Percentiles rank a stretch among this genome's conserved stretches.
Evolutionary conservation across 805 yeast species (phyloP).

Genomic region (Priceomyces fermenticarens): DNA sequence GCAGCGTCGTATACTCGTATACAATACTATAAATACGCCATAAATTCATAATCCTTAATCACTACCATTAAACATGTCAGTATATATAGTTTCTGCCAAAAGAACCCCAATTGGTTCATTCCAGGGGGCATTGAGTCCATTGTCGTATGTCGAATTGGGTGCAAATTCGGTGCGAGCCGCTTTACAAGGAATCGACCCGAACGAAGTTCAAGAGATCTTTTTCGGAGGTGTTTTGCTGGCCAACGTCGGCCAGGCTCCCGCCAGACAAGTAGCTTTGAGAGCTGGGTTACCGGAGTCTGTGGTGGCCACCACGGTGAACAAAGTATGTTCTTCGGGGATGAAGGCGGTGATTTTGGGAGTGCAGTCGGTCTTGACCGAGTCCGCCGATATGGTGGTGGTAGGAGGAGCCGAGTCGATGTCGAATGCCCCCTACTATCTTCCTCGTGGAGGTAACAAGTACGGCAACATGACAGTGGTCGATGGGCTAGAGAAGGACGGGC

Average conservation of each 20-base stretch:
- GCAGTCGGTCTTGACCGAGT: constrained; percentile 83
- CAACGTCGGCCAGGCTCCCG: constrained; percentile 95
- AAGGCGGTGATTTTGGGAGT: constrained; percentile 89
- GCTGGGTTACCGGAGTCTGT: constrained; percentile 81
- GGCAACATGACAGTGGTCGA: constrained; percentile 81
- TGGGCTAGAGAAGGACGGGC: constrained; percentile 90
- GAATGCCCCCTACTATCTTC: constrained; percentile 89
- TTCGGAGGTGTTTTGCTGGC: constrained; percentile 94
- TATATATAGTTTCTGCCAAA: constrained; percentile 85
- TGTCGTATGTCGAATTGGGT: constrained; percentile 82
- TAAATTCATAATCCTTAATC: not conserved
- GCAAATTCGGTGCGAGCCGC: constrained; percentile 90
- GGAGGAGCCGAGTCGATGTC: constrained; percentile 99
- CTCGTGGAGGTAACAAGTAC: constrained; percentile 86
- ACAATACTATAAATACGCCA: no score
- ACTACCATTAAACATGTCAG: constrained; percentile 25
- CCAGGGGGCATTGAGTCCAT: constrained; percentile 77
- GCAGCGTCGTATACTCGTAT: no score
- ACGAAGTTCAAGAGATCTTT: constrained; percentile 80
- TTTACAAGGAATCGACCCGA: constrained; percentile 67
- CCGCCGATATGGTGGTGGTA: constrained; percentile 88
- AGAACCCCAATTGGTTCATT: constrained; percentile 97
- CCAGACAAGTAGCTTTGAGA: constrained; percentile 92
- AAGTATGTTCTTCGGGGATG: constrained; percentile 96
- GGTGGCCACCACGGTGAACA: constrained; percentile 88